phyloP scores from a whole-genome alignment of 257 asterid species.

The Jasminum sambac region DNA sequence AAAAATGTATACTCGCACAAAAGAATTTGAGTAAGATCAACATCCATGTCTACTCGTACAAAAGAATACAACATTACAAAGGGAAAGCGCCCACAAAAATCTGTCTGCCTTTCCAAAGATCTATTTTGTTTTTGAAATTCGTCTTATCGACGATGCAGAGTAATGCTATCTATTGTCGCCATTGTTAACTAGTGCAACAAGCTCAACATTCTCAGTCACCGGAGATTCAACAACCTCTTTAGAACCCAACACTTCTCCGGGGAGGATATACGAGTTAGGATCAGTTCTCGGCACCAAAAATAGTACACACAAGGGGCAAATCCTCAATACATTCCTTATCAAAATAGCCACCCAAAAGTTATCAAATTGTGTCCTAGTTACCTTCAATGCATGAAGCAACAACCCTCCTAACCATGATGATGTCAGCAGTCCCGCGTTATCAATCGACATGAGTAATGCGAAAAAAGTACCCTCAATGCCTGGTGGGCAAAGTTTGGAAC shows the following conservation, averaged over 20 bases:
- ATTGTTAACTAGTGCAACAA: constrained; percentile 60
- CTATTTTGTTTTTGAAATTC: not conserved
- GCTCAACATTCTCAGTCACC: constrained; percentile 62
- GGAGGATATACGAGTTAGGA: constrained; percentile 52
- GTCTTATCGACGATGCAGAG: not conserved
- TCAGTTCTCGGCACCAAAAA: constrained; percentile 72
- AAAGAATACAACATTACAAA: constrained; percentile 24
- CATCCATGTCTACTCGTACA: constrained; percentile 1
- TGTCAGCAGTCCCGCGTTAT: constrained; percentile 77
- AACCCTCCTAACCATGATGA: constrained; percentile 89
- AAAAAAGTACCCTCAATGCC: constrained; percentile 93
- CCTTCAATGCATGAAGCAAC: constrained; percentile 61
- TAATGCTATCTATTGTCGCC: constrained; percentile 40
- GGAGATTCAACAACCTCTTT: constrained; percentile 39
- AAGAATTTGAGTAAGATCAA: constrained; percentile 15
- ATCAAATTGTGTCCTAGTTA: constrained; percentile 61
- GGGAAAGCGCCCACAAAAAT: constrained; percentile 7
- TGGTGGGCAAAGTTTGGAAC: constrained; percentile 81
- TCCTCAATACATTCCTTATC: constrained; percentile 63
- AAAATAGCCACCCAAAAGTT: constrained; percentile 76
- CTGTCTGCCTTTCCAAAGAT: not conserved
- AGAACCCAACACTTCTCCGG: constrained; percentile 37
- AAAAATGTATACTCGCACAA: too few relatives aligned
- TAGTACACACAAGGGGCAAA: constrained; percentile 56
- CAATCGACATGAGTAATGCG: constrained; percentile 91